Conservation (phyloP, 73 alveolate genomes). For the Paramecium caudatum region DNA sequence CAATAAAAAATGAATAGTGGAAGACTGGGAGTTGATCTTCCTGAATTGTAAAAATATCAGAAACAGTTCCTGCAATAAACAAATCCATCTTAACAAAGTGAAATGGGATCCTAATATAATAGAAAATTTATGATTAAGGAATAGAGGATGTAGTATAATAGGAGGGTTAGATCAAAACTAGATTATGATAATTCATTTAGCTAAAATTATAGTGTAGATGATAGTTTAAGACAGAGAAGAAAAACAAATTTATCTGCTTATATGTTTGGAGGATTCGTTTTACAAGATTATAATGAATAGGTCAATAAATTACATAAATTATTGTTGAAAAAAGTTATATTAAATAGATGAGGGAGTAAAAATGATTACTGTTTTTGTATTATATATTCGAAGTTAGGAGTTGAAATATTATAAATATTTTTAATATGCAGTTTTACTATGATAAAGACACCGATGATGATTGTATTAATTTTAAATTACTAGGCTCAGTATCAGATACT, state of each 20-base stretch:
- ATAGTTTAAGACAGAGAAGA: not conserved
- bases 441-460: constrained; percentile 66
- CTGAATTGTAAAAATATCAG: constrained; percentile 31
- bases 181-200: constrained; percentile 47
- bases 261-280: constrained; percentile 27
- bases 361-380: not conserved
- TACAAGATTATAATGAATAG: constrained; percentile 21
- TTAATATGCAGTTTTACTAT: constrained; percentile 3
- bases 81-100: constrained; percentile 8
- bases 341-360: constrained; percentile 20
- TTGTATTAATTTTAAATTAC: not conserved
- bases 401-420: not conserved
- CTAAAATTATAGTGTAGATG: constrained; percentile 30
- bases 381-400: not conserved
- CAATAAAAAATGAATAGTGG: constrained; percentile 13
- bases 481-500: constrained; percentile 11
- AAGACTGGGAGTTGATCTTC: not conserved
- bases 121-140: constrained; percentile 1
- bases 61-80: not conserved
- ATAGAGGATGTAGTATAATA: not conserved
- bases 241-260: constrained; percentile 26
- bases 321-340: constrained; percentile 11
- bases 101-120: not conserved
- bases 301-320: constrained; percentile 37
- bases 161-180: constrained; percentile 1